Conservation (phyloP, 2,329 filamentous ascomycete genomes). For the Aotearoamyces nothofagi region DNA sequence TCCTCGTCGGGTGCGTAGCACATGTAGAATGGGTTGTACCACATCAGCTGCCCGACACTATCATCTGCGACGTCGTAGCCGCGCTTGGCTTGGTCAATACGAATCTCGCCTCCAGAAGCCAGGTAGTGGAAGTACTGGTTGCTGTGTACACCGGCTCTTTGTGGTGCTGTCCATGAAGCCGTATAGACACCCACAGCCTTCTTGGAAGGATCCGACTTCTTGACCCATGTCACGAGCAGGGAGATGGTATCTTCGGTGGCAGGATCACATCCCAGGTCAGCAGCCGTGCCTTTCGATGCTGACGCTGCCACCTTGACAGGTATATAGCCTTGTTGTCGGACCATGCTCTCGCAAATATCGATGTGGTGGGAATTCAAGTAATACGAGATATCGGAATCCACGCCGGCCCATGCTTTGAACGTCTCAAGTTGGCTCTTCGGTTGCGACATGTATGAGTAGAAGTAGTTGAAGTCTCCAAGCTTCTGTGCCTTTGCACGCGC, state of each 20-base stretch:
- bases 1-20: conserved; percentile 88
- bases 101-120: conserved; percentile 68
- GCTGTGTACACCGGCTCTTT: conserved; percentile 85
- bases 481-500: conserved; percentile 61
- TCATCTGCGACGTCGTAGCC: conserved; percentile 94
- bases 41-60: conserved; percentile 50
- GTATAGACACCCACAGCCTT: conserved; percentile 82
- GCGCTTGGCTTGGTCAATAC: conserved; percentile 83
- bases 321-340: conserved; percentile 52
- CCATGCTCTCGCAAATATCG: conserved; percentile 87
- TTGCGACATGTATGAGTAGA: conserved; percentile 94
- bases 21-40: conserved; percentile 96
- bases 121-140: conserved; percentile 98
- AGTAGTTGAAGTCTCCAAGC: conserved; percentile 94
- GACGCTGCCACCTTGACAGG: conserved; percentile 69
- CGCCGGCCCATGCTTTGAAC: conserved; percentile 87
- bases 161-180: conserved; percentile 85
- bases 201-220: conserved; percentile 51
- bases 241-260: conserved; percentile 90
- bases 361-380: conserved; percentile 94
- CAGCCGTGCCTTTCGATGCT: conserved; percentile 65
- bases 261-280: conserved; percentile 60
- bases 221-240: conserved; percentile 75
- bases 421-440: conserved; percentile 84
- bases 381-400: conserved; percentile 87